Conservation (phyloP, 306 rosid species). For the Trifolium dubium region DNA sequence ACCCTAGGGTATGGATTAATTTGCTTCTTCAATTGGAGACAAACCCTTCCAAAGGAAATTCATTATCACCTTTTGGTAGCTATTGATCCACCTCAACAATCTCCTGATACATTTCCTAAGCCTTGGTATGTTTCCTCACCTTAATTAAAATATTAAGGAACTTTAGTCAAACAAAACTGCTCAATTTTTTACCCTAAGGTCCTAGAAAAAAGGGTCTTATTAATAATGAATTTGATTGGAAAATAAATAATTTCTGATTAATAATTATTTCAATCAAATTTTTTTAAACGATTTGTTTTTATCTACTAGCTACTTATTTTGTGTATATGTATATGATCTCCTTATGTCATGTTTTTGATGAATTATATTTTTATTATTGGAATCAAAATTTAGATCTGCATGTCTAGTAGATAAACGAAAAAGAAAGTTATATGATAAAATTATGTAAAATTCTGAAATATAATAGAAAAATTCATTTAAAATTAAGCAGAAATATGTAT, state of each 20-base stretch:
- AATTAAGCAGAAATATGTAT: not conserved
- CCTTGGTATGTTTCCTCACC: conserved; percentile 8
- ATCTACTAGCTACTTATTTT: too few species aligned
- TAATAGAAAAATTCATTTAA: not conserved
- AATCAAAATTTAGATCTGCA: not conserved
- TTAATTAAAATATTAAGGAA: not conserved
- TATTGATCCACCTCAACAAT: not conserved
- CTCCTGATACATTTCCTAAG: conserved; percentile 5
- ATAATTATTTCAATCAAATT: too few species aligned
- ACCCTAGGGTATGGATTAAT: conserved; percentile 36
- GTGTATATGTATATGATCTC: not conserved
- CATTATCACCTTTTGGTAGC: conserved; percentile 33
- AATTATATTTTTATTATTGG: not conserved
- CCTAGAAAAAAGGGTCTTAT: too few species aligned
- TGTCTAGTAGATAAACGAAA: not conserved
- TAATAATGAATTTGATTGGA: too few species aligned
- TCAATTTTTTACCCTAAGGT: too few species aligned
- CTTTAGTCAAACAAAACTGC: too few species aligned
- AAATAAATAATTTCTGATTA: too few species aligned
- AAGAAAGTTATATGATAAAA: not conserved
- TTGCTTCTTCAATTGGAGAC: conserved; percentile 34
- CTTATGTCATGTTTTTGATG: too few species aligned
- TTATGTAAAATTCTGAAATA: not conserved
- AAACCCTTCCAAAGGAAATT: not conserved
- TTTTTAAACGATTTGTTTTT: too few species aligned